phyloP scores from a whole-genome alignment of 2,329 filamentous ascomycete genomes.

The Exophiala xenobiotica region DNA sequence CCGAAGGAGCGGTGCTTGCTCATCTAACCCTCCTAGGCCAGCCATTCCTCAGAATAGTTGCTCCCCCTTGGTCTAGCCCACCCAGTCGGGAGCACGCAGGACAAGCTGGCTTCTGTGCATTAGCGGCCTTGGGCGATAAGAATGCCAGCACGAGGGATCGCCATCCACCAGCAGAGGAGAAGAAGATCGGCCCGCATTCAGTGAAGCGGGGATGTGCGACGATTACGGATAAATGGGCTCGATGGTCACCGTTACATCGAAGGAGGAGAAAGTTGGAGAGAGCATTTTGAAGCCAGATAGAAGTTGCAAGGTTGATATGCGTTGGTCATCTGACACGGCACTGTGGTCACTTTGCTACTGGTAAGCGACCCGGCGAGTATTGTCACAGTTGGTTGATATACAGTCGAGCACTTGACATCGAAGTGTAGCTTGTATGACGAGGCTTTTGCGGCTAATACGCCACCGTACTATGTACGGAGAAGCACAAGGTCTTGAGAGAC shows the following conservation, averaged over 20 bases:
- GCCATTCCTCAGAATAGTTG: not conserved
- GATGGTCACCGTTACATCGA: slow-evolving; percentile 20
- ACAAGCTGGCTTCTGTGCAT: not conserved
- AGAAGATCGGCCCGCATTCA: not conserved
- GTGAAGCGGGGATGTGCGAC: slow-evolving; percentile 18
- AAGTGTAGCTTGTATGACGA: no score
- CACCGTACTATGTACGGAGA: no score
- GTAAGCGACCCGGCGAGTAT: no score
- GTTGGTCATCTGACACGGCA: not conserved
- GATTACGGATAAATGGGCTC: not conserved
- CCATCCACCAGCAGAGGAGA: not conserved
- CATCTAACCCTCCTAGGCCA: not conserved
- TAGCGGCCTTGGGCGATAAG: slow-evolving; percentile 3
- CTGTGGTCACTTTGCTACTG: no score
- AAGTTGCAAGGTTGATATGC: not conserved
- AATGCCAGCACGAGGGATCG: slow-evolving; percentile 7
- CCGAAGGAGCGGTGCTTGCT: not conserved
- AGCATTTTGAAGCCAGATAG: not conserved
- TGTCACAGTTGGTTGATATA: no score
- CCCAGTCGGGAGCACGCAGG: not conserved
- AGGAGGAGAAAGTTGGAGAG: slow-evolving; percentile 20
- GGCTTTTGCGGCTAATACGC: no score
- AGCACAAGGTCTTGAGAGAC: no score
- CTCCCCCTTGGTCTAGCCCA: not conserved
- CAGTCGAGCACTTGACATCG: no score